Conservation (phyloP, 2,329 filamentous ascomycete species). For the Talaromyces albobiverticillius region DNA sequence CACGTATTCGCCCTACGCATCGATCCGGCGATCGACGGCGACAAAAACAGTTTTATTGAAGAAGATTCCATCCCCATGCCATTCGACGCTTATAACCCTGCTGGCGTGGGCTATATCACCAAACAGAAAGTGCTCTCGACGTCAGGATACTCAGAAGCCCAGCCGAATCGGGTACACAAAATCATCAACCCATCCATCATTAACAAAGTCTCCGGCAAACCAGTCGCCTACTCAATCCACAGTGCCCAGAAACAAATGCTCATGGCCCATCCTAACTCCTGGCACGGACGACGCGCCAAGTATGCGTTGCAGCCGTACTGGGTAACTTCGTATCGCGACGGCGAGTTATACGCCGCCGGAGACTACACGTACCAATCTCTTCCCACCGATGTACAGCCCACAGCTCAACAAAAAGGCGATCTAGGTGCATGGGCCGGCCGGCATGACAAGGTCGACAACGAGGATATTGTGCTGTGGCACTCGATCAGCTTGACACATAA, state of each 20-base stretch:
- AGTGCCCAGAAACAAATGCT: slow-evolving; percentile 55
- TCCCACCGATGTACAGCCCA: slow-evolving; percentile 46
- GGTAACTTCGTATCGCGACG: slow-evolving; percentile 50
- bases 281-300: slow-evolving; percentile 49
- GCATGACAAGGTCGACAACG: slow-evolving; percentile 23
- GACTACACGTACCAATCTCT: slow-evolving; percentile 48
- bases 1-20: slow-evolving; percentile 66
- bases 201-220: slow-evolving; percentile 52
- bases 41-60: slow-evolving; percentile 53
- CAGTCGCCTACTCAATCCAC: slow-evolving; percentile 55
- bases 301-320: slow-evolving; percentile 53
- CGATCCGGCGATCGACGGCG: slow-evolving; percentile 58
- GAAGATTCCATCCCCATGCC: slow-evolving; percentile 49
- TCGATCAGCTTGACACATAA: slow-evolving; percentile 28
- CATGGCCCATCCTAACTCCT: slow-evolving; percentile 50
- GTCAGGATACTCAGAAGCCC: slow-evolving; percentile 45
- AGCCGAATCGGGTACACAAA: slow-evolving; percentile 46
- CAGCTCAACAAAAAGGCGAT: slow-evolving; percentile 47
- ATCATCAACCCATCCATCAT: slow-evolving; percentile 51
- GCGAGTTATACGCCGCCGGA: slow-evolving; percentile 50
- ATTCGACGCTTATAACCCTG: slow-evolving; percentile 57
- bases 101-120: slow-evolving; percentile 61
- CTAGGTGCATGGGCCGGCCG: slow-evolving; percentile 44
- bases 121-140: slow-evolving; percentile 47
- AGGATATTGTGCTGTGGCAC: slow-evolving; percentile 39